Base-by-base conservation (phyloP, 2,329 filamentous ascomycete genomes). In the Diaporthe sp. region DNA sequence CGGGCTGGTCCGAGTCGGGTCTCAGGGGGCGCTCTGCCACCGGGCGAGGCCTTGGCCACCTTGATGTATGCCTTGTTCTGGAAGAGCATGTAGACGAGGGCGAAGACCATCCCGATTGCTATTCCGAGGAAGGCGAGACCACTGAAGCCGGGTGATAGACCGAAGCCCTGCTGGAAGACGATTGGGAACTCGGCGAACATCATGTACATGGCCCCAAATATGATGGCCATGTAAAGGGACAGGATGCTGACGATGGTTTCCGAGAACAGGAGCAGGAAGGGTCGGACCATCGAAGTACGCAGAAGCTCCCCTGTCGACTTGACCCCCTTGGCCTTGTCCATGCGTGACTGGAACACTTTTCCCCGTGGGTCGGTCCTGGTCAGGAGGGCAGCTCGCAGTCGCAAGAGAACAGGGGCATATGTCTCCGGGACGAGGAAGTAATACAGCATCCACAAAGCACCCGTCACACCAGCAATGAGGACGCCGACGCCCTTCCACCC, bases 241-340 rank as follows among this genome's bases (percentile, higher is more conserved):
- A 91, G 86, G 12, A 93, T 84, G 22, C 93, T 82, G 42, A 94
- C 91, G 77, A 94, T 94, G 5, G 92, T 92, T 79, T 94, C 92
- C 71, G 84, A 84, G 84, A 94, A 91, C 1, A 94, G 86, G 7
- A 94, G 85, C 53, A 92, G 82, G 90, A 90, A 93, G 0, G 92
- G 92, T 1, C 92, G 87, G 60, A 87, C 84, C 31, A 94, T 85
- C 5, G 90, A 88, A 4, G 88, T 87, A 71, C 87, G 87, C 80
- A 93, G 88, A 53, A 89, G 87, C 70, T 87, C 82, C 3, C 79
- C 80, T 0, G 47, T 73, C 1, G 60, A 58, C 60, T 68, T 58
- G n/a, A 55, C 57, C 20, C 49, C 63, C 20, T 70, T 74, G 51
- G 37, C 55, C n/a, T 47, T 70, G 12, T 57, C 53, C 60, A 70